Evolutionary conservation across 768 basidiomycete species (phyloP), one percentile per base, ranked within the genome.

Genomic region (Coprinellus micaceus): DNA sequence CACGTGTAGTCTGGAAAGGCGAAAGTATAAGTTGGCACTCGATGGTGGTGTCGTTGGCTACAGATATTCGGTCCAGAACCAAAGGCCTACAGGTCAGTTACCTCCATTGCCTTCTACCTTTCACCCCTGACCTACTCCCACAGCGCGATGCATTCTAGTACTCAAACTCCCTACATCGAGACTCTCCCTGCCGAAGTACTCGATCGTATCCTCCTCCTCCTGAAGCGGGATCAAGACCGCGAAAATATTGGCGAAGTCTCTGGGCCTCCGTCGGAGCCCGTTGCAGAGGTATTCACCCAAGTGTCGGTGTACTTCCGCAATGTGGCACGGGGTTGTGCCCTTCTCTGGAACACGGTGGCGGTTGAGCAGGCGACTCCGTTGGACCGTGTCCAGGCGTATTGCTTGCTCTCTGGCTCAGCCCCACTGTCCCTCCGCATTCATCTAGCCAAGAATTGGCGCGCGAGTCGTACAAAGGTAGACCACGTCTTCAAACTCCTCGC

Each of bases 301-400:
- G 75, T 78, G 36, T 72, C 67, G 61, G 64, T 64, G 4, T 60
- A 66, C 52, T 76, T 77, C 57, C 74, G 78, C 44, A 50, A 64
- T 15, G 64, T 77, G 2, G 77, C 78, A 2, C 47, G 78, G 30
- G 57, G 54, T 15, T 74, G 74, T 3, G 70, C 69, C 1, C 48
- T 54, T 1, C 70, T 82, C n/a, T 82, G 80, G 80, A 67, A 66
- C 2, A 60, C 58, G 15, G 71, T 81, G 52, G 58, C 62, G 17
- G 61, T 78, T 21, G 47, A 62, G 22, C 59, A 66, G 1, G 46
- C 33, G 5, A 64, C 52, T 24, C 58, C 61, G 0, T 29, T 60
- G 2, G 65, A 66, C 13, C 60, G 63, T 17, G 56, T 74, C 10
- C 52, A 55, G 13, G 57, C 66, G 3, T 78, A 76, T 56, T 39